Percentiles rank a stretch among this genome's conserved stretches.
Evolutionary conservation across 2,329 filamentous ascomycete genomes (phyloP).

Genomic region (Fusarium udum): DNA sequence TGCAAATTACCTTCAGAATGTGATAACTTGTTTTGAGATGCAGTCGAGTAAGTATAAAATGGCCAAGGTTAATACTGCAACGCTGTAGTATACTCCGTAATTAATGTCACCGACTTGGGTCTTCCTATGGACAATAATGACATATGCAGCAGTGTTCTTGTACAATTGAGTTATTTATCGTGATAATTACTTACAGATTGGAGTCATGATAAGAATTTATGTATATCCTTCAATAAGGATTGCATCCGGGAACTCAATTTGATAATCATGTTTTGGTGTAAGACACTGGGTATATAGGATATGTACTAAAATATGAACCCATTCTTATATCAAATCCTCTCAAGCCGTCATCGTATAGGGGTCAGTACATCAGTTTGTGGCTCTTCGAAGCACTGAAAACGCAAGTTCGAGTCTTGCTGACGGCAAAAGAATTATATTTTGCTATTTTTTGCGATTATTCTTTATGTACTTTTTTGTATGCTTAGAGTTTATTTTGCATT

Average conservation of each 20-base stretch:
- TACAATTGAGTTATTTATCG: too few relatives aligned
- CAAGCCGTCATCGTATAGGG: constrained; percentile 38
- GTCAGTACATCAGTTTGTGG: constrained; percentile 39
- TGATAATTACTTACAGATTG: neutral
- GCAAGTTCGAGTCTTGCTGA: constrained; percentile 40
- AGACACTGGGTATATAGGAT: rapidly evolving
- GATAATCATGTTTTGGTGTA: too few relatives aligned
- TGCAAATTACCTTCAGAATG: too few relatives aligned
- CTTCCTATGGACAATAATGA: neutral
- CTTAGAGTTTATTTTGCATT: neutral
- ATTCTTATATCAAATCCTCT: neutral
- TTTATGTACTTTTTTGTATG: rapidly evolving
- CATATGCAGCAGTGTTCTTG: too few relatives aligned
- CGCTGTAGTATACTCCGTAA: neutral
- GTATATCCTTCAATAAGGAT: neutral
- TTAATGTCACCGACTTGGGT: neutral
- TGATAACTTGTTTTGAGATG: neutral
- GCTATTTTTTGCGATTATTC: neutral
- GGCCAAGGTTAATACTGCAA: neutral
- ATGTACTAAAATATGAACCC: rapidly evolving
- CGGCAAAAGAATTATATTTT: constrained; percentile 23
- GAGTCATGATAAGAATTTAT: neutral
- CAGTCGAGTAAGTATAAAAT: neutral
- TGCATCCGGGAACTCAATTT: neutral
- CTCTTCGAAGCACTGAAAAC: constrained; percentile 35